Percentiles rank a stretch among this genome's conserved stretches.
phyloP scores from a whole-genome alignment of 371 early-diverging fungal species.

The Phascolomyces articulosus region DNA sequence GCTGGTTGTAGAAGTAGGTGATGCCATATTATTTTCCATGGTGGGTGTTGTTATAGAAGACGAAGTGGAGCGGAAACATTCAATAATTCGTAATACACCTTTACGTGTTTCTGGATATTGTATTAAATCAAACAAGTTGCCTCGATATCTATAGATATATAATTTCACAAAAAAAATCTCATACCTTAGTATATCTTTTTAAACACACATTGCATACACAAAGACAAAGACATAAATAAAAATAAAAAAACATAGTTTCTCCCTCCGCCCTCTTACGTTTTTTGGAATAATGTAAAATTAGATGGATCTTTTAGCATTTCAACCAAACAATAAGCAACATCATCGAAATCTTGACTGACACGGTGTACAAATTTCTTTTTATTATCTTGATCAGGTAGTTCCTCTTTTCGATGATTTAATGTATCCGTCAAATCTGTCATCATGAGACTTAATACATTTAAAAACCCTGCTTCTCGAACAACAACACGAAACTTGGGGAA shows the following conservation, averaged over 20 bases:
- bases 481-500: conserved; percentile 58
- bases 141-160: conserved; percentile 32
- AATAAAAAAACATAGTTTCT: not conserved
- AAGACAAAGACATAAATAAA: too few species aligned
- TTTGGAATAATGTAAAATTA: conserved; percentile 36
- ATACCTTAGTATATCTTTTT: too few species aligned
- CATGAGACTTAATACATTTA: conserved; percentile 63
- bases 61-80: conserved; percentile 30
- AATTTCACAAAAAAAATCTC: not conserved
- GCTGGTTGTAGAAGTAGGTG: conserved; percentile 4
- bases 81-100: conserved; percentile 55
- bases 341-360: conserved; percentile 53
- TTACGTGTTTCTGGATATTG: conserved; percentile 57
- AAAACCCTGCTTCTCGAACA: conserved; percentile 67
- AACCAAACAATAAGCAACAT: conserved; percentile 54
- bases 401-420: conserved; percentile 18
- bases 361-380: conserved; percentile 43
- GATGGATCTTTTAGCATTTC: conserved; percentile 41
- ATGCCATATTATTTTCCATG: not conserved
- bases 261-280: conserved; percentile 28
- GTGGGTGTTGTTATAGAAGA: not conserved
- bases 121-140: conserved; percentile 62
- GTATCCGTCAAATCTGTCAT: conserved; percentile 57
- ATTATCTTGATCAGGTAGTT: not conserved
- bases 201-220: too few species aligned